These are phyloP conservation scores for Aquilaria sinensis DNA, from an alignment of 345 rosid genomes.

Conservation along the genomic window DNA sequence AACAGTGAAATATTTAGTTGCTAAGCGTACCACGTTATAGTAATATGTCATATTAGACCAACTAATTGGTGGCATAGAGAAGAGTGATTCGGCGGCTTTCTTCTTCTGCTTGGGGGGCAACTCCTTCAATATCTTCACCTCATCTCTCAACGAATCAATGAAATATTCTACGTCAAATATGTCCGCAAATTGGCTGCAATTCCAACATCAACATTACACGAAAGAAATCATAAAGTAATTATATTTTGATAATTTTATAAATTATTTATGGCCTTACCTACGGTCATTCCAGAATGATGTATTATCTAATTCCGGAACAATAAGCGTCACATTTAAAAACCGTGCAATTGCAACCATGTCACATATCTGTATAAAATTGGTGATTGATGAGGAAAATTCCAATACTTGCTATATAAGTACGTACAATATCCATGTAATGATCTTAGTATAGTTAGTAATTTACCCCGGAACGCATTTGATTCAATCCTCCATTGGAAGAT, in stretches of 20 bases:
- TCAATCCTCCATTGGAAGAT: constrained; percentile 34
- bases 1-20: not conserved
- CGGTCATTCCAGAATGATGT: constrained; percentile 30
- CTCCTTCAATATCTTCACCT: constrained; percentile 37
- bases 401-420: not conserved
- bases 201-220: not conserved
- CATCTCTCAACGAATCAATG: constrained; percentile 39
- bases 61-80: constrained; percentile 43
- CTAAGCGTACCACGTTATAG: constrained; percentile 25
- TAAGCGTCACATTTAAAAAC: constrained; percentile 23
- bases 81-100: constrained; percentile 19
- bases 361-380: constrained; percentile 17
- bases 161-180: constrained; percentile 49
- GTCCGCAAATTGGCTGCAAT: constrained; percentile 37
- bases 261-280: constrained; percentile 3
- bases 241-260: no score
- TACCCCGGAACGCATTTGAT: constrained; percentile 36
- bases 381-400: not conserved
- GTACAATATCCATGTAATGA: no score
- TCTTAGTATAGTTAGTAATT: not conserved
- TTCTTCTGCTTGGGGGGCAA: constrained; percentile 31
- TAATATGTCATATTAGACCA: constrained; percentile 62
- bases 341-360: constrained; percentile 33
- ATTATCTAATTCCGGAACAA: constrained; percentile 32
- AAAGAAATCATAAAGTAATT: no score